Conservation (phyloP, 164 flowering plant species). For the Liriodendron chinense region DNA sequence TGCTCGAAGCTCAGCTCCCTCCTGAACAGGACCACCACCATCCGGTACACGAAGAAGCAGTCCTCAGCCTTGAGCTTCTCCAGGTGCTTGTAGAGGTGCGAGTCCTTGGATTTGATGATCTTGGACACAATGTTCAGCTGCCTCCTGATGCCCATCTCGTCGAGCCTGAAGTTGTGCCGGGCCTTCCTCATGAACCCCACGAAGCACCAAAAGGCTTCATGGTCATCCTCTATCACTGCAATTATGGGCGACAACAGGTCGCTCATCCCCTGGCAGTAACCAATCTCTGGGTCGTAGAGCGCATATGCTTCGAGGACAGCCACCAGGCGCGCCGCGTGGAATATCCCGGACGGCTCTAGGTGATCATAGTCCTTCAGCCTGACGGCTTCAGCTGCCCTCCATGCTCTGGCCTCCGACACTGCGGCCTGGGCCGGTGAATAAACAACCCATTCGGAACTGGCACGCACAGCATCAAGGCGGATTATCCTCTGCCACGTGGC, state of each 20-base stretch:
- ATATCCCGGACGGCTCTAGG: constrained; percentile 67
- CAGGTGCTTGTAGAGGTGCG: constrained; percentile 82
- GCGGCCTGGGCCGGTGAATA: constrained; percentile 62
- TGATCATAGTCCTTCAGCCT: constrained; percentile 83
- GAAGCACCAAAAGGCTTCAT: constrained; percentile 97
- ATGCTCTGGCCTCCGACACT: constrained; percentile 61
- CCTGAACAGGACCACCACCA: constrained; percentile 96
- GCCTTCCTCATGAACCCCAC: constrained; percentile 95
- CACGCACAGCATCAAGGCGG: constrained; percentile 87
- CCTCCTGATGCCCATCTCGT: constrained; percentile 82
- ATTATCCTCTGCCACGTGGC: constrained; percentile 92
- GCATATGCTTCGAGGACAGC: constrained; percentile 97
- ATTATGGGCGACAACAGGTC: constrained; percentile 92
- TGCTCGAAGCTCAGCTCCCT: constrained; percentile 86
- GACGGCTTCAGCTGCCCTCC: constrained; percentile 66
- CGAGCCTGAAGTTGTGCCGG: constrained; percentile 89
- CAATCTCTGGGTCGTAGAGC: constrained; percentile 82
- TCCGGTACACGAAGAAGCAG: constrained; percentile 92
- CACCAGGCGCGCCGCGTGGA: constrained; percentile 89
- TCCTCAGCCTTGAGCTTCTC: constrained; percentile 89
- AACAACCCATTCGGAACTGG: constrained; percentile 72
- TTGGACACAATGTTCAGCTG: constrained; percentile 79
- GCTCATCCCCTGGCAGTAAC: constrained; percentile 98
- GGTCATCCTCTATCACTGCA: constrained; percentile 74
- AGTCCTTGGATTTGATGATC: constrained; percentile 83